These are phyloP conservation scores for Lathyrus sativus DNA, from an alignment of 306 rosid genomes.

Conservation along the genomic window DNA sequence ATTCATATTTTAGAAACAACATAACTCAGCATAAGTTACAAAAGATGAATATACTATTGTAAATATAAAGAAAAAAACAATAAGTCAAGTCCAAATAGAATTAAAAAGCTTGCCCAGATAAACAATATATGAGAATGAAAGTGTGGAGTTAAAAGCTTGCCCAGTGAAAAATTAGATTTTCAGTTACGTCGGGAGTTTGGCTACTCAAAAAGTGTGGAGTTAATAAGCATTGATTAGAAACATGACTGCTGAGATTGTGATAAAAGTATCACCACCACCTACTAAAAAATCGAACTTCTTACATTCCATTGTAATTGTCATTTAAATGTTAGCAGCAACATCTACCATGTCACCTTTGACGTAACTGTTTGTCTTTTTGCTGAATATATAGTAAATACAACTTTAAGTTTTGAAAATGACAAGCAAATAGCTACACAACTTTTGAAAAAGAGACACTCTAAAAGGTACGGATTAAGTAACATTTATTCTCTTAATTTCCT, in stretches of 20 bases:
- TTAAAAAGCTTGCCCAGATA: constrained; percentile 16
- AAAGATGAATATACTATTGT: constrained; percentile 2
- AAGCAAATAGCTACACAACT: neutral
- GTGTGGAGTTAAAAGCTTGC: no score
- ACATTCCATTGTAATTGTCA: neutral
- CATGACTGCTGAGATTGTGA: neutral
- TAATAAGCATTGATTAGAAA: neutral
- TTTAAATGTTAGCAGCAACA: neutral
- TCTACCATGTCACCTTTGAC: neutral
- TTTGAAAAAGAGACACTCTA: neutral
- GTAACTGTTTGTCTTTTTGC: neutral
- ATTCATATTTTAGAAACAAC: constrained; percentile 27
- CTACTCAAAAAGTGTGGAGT: neutral
- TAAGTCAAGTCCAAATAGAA: constrained; percentile 10
- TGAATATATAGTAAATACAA: neutral
- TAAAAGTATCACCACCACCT: neutral
- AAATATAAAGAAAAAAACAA: constrained; percentile 21
- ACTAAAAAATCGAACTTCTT: neutral
- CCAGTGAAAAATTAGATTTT: constrained; percentile 1
- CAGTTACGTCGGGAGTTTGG: neutral
- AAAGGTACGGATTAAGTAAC: neutral
- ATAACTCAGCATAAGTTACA: constrained; percentile 1
- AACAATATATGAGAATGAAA: constrained; percentile 16
- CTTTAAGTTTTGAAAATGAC: neutral
- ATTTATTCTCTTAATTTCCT: neutral